Conservation (phyloP, 768 basidiomycete genomes). For the Leccinum fibrillosum region DNA sequence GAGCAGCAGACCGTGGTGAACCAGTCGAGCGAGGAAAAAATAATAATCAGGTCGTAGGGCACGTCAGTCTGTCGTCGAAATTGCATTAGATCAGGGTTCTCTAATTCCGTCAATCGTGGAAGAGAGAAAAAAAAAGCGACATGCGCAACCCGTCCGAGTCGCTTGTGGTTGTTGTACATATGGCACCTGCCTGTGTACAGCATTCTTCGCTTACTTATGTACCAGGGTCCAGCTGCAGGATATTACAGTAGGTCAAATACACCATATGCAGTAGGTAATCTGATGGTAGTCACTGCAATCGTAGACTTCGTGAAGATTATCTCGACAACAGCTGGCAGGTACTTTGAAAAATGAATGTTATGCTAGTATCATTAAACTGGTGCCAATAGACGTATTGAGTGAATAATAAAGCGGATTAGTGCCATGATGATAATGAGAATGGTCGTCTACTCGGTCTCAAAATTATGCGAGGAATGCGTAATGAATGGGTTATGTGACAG, state of each 20-base stretch:
- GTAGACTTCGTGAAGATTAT: conserved; percentile 7
- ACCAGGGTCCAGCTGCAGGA: conserved; percentile 13
- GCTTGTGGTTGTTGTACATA: neutral
- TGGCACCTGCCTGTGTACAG: neutral
- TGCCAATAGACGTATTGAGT: conserved; percentile 24
- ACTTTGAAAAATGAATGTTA: conserved; percentile 23
- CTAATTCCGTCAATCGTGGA: neutral
- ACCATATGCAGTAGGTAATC: neutral
- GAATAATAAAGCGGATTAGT: conserved; percentile 34
- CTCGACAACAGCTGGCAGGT: conserved; percentile 13
- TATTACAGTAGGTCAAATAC: neutral
- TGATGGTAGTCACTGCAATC: conserved; percentile 8
- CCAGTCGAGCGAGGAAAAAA: neutral
- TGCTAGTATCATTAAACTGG: conserved; percentile 31
- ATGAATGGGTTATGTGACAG: conserved; percentile 38
- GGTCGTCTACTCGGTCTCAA: conserved; percentile 29
- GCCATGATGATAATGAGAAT: conserved; percentile 26
- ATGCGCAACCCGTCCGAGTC: neutral
- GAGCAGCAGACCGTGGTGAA: neutral
- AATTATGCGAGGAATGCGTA: conserved; percentile 34
- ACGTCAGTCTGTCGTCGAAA: neutral
- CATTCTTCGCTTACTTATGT: conserved; percentile 11
- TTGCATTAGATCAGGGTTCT: neutral
- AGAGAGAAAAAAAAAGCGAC: neutral
- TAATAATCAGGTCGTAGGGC: conserved; percentile 8